Percentiles rank a stretch among this genome's conserved stretches.
Evolutionary conservation across 495 filamentous ascomycete genomes (phyloP).

Genomic region (Lentithecium fluviatile): DNA sequence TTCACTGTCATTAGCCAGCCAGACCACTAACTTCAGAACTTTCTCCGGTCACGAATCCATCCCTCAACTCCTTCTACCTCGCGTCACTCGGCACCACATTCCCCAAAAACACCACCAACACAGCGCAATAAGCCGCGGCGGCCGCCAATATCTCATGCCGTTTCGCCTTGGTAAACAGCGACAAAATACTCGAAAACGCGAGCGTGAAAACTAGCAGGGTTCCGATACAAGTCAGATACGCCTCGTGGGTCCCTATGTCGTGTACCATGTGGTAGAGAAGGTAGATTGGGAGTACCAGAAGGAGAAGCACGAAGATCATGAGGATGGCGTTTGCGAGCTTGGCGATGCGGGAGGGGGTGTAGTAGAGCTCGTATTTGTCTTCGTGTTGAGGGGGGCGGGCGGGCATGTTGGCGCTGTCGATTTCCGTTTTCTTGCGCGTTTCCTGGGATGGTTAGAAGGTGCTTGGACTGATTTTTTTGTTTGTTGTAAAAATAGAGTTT

Average conservation of each 20-base stretch:
- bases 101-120: background rate
- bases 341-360: constrained; percentile 38
- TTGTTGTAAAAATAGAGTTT: too few species aligned
- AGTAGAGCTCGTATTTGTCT: constrained; percentile 42
- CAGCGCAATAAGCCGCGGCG: background rate
- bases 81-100: too few species aligned
- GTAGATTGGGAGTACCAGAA: constrained; percentile 44
- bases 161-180: background rate
- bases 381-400: constrained; percentile 35
- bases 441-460: constrained; percentile 6
- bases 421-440: constrained; percentile 8
- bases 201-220: background rate
- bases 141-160: background rate
- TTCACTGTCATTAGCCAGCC: too few species aligned
- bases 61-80: too few species aligned
- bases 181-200: background rate
- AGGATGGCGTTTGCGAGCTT: constrained; percentile 37
- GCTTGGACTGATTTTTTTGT: too few species aligned
- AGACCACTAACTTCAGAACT: too few species aligned
- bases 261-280: constrained; percentile 20
- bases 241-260: constrained; percentile 1
- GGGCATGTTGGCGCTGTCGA: constrained; percentile 27
- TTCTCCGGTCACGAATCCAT: too few species aligned
- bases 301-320: constrained; percentile 36
- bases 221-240: background rate